A percentile compares a stretch with the other conserved stretches of the same genome.
Conservation (phyloP, 208 protist species). For the Leishmania lainsoni region DNA sequence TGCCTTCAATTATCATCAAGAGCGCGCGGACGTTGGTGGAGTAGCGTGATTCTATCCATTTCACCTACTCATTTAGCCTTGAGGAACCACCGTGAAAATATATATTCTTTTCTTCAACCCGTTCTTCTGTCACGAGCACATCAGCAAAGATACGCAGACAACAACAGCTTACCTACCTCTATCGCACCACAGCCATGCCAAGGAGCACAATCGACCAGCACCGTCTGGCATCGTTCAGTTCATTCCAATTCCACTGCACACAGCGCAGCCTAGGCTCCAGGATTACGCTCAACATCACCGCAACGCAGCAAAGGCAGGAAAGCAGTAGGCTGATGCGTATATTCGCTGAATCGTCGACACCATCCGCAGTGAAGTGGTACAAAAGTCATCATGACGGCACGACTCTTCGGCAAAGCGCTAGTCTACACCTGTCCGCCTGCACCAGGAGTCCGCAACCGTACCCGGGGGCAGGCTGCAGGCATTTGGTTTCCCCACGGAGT, state of each 20-base stretch:
- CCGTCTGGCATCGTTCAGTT: not conserved
- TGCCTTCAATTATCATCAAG: not conserved
- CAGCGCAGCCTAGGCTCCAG: not conserved
- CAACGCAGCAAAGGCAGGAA: slow-evolving; percentile 1
- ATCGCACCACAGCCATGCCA: not conserved
- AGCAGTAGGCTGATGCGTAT: not conserved
- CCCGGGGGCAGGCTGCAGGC: not conserved
- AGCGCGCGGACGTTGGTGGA: not conserved
- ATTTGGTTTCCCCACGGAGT: not conserved
- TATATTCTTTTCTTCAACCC: not conserved
- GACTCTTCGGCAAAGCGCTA: not conserved
- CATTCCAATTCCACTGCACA: not conserved
- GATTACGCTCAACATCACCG: not conserved
- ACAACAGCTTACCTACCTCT: not conserved
- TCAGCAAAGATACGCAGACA: not conserved
- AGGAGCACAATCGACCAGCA: not conserved
- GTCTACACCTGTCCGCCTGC: not conserved
- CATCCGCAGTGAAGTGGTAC: not conserved
- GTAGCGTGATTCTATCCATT: not conserved
- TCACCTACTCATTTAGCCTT: slow-evolving; percentile 5
- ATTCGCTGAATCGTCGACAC: not conserved
- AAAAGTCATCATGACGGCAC: not conserved
- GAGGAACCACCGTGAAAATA: not conserved
- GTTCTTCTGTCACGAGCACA: not conserved
- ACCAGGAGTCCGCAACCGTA: not conserved